These are phyloP conservation scores for Phialophora macrospora DNA, from an alignment of 2,329 filamentous ascomycete species.

Conservation along the genomic window DNA sequence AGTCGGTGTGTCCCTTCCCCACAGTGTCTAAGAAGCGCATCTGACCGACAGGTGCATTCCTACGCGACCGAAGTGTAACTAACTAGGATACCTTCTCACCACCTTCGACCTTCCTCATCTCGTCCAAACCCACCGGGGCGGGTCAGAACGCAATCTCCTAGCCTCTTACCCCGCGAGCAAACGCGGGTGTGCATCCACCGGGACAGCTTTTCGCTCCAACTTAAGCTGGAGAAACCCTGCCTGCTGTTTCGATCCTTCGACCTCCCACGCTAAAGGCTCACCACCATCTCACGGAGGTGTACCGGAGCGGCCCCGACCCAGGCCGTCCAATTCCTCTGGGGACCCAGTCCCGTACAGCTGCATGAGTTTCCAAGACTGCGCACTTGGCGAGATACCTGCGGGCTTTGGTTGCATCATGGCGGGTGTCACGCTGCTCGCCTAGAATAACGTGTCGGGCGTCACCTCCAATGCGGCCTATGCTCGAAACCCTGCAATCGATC, in stretches of 20 bases:
- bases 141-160: constrained; percentile 8
- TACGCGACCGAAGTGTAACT: not conserved
- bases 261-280: not conserved
- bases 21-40: not conserved
- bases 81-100: not conserved
- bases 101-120: not conserved
- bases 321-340: not conserved
- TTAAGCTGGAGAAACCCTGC: not conserved
- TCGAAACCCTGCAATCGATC: not conserved
- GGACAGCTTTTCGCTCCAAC: not conserved
- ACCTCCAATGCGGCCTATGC: not conserved
- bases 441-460: not conserved
- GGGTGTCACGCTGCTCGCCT: not conserved
- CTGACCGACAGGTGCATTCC: not conserved
- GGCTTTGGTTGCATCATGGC: not conserved
- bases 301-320: not conserved
- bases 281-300: not conserved
- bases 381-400: not conserved
- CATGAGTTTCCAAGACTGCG: not conserved
- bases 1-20: not conserved
- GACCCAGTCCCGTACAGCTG: not conserved
- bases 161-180: constrained; percentile 2
- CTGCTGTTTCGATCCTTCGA: not conserved
- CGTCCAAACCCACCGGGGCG: not conserved
- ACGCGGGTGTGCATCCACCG: not conserved